These are phyloP conservation scores for Ogataea hybrid DNA, from an alignment of 1,139 yeast genomes.

Conservation along the genomic window DNA sequence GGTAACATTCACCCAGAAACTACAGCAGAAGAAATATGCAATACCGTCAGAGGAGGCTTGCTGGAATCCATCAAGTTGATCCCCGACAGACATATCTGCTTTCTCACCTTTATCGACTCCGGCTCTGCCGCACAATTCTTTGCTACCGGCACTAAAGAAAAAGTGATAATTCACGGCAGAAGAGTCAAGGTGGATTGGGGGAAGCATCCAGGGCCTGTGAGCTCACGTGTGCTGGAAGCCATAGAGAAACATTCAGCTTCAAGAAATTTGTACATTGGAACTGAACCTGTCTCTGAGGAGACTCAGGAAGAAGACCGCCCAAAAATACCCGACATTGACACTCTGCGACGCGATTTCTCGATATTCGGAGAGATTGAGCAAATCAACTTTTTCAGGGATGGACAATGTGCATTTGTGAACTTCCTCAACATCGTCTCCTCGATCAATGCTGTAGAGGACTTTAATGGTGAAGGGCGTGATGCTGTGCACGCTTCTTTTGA, in stretches of 20 bases:
- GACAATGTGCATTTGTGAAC: constrained; percentile 89
- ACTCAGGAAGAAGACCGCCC: constrained; percentile 1
- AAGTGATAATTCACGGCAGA: constrained; percentile 75
- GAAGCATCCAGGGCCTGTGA: constrained; percentile 85
- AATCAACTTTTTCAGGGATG: constrained; percentile 78
- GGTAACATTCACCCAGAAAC: constrained; percentile 87
- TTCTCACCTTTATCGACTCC: constrained; percentile 88
- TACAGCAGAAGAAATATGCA: constrained; percentile 88
- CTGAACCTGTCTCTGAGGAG: constrained; percentile 20
- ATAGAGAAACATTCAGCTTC: constrained; percentile 81
- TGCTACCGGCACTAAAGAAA: constrained; percentile 58
- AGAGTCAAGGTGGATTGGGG: constrained; percentile 96
- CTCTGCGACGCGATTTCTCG: constrained; percentile 70
- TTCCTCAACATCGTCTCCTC: constrained; percentile 87
- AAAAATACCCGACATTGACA: constrained; percentile 51
- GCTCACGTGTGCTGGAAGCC: constrained; percentile 76
- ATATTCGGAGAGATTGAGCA: constrained; percentile 94
- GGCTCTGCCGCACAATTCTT: constrained; percentile 92
- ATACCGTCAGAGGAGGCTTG: constrained; percentile 89
- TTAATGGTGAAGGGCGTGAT: constrained; percentile 41
- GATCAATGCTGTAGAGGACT: constrained; percentile 75
- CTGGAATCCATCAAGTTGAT: constrained; percentile 54
- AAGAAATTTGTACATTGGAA: constrained; percentile 88
- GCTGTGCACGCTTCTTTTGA: constrained; percentile 36
- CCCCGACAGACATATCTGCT: constrained; percentile 64